Evolutionary conservation across 306 rosid species (phyloP).

Genomic region (Spatholobus suberectus): DNA sequence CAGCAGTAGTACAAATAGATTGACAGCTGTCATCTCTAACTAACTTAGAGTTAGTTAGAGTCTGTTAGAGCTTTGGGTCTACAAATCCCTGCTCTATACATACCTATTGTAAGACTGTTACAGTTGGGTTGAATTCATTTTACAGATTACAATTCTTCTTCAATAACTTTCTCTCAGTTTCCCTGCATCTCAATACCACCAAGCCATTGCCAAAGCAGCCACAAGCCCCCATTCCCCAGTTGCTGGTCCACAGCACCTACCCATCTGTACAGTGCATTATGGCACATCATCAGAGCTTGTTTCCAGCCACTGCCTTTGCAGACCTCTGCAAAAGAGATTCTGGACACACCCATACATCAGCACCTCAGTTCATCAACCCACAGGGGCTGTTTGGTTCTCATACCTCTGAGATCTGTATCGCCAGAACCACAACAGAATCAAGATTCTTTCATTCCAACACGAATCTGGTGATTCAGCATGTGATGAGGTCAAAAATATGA

Average conservation of each 20-base stretch:
- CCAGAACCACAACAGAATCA: constrained; percentile 5
- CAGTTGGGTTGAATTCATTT: too few relatives aligned
- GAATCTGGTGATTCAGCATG: neutral
- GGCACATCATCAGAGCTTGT: neutral
- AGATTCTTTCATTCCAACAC: neutral
- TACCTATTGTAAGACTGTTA: too few relatives aligned
- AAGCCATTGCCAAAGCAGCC: neutral
- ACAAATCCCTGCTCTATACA: too few relatives aligned
- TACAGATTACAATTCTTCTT: too few relatives aligned
- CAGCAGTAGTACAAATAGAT: too few relatives aligned
- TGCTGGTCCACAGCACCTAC: neutral
- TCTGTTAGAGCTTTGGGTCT: too few relatives aligned
- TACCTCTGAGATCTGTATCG: neutral
- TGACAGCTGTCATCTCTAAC: too few relatives aligned
- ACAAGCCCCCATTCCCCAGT: neutral
- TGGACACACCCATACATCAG: neutral
- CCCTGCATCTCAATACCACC: too few relatives aligned
- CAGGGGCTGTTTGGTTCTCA: neutral
- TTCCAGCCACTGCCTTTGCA: neutral
- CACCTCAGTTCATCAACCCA: neutral
- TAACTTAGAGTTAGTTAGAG: too few relatives aligned
- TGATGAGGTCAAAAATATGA: neutral
- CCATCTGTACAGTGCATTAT: neutral
- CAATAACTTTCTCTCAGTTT: too few relatives aligned
- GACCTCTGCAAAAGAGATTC: neutral